Evolutionary conservation across 495 filamentous ascomycete species (phyloP).

Genomic region (Neurospora sp.): DNA sequence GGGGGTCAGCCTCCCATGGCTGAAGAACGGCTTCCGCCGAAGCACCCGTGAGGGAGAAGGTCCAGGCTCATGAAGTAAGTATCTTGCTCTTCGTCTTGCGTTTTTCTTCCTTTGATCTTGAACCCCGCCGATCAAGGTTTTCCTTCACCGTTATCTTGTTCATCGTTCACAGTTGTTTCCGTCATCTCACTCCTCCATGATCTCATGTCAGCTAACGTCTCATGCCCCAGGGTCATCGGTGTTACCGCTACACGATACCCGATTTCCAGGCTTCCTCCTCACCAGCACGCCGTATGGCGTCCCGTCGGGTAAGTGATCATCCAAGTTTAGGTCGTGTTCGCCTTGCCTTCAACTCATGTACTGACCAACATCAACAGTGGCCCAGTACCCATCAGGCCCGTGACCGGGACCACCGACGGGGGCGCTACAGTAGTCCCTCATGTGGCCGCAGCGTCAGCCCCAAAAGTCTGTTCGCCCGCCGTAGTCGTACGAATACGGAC

Average conservation of each 20-base stretch:
- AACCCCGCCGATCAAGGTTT: background rate
- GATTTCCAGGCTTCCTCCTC: too few species aligned
- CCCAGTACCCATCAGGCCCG: background rate
- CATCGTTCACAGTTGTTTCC: background rate
- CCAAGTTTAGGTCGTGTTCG: background rate
- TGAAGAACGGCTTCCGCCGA: background rate
- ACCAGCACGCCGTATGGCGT: background rate
- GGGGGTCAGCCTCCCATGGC: background rate
- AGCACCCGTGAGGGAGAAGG: background rate
- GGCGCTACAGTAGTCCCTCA: slow-evolving; percentile 4
- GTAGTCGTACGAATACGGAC: too few species aligned
- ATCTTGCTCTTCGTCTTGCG: background rate
- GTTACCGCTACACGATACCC: too few species aligned
- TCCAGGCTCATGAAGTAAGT: background rate
- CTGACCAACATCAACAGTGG: background rate
- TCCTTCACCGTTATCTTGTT: background rate
- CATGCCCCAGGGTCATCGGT: background rate
- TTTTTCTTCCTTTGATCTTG: background rate
- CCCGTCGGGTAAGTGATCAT: background rate
- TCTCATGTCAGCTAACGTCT: background rate
- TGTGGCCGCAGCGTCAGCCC: too few species aligned
- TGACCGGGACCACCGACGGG: background rate
- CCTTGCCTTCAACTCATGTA: background rate
- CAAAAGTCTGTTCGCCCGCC: too few species aligned
- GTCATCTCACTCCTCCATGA: background rate